Conservation (phyloP, 2,329 filamentous ascomycete genomes). For the Penicillium sp. region DNA sequence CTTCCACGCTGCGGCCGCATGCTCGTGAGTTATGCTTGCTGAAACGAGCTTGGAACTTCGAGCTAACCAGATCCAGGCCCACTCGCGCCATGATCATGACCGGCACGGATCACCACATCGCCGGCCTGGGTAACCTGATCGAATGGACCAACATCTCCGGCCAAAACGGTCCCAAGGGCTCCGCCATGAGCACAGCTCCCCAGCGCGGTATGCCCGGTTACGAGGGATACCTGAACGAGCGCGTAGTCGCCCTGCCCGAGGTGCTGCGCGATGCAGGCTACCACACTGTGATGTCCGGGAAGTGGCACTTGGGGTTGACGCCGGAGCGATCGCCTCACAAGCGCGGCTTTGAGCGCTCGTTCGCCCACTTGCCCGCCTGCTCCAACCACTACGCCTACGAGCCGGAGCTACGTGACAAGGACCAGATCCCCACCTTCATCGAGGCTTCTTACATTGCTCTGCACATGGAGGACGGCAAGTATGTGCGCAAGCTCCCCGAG, state of each 20-base stretch:
- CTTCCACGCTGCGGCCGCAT: conserved; percentile 64
- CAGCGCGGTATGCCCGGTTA: conserved; percentile 61
- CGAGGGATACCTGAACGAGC: conserved; percentile 62
- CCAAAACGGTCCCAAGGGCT: conserved; percentile 53
- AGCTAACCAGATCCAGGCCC: conserved; percentile 33
- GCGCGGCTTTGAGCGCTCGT: conserved; percentile 59
- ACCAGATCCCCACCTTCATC: conserved; percentile 43
- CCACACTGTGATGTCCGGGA: conserved; percentile 60
- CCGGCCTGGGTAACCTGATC: conserved; percentile 57
- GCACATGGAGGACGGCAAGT: conserved; percentile 47
- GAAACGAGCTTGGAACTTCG: background rate
- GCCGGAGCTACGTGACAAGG: conserved; percentile 41
- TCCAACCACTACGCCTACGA: conserved; percentile 59
- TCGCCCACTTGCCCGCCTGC: conserved; percentile 61
- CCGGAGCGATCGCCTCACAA: conserved; percentile 56
- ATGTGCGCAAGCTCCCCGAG: conserved; percentile 48
- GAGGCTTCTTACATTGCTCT: conserved; percentile 44
- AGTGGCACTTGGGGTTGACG: conserved; percentile 63
- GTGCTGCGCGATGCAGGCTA: conserved; percentile 59
- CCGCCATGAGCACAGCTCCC: conserved; percentile 52
- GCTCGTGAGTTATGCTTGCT: conserved; percentile 40
- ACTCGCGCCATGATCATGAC: conserved; percentile 66
- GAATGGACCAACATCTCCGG: conserved; percentile 58
- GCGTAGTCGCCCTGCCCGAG: conserved; percentile 59
- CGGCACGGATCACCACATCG: conserved; percentile 59